A percentile compares a stretch with the other conserved stretches of the same genome.
These are phyloP conservation scores for Leucosporidium scottii DNA, from an alignment of 768 basidiomycete genomes.

Conservation along the genomic window DNA sequence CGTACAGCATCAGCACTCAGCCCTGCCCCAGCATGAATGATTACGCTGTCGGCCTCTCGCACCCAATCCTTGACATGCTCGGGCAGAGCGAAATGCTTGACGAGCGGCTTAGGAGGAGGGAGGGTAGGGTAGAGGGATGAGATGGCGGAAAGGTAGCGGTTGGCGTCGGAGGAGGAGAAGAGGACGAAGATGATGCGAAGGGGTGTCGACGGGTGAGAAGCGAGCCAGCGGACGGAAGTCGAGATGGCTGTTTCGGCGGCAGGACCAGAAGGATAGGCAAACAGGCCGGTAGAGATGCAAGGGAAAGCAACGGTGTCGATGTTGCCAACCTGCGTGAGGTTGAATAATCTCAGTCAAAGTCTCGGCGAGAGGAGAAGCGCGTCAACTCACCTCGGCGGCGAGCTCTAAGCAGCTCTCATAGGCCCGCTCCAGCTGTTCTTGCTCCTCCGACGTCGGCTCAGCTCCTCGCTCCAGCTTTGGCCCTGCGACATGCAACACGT, in stretches of 20 bases:
- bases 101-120: not conserved
- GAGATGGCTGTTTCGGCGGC: slow-evolving; percentile 1
- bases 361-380: not conserved
- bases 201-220: not conserved
- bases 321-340: not conserved
- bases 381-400: not conserved
- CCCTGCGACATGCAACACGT: slow-evolving; percentile 4
- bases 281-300: slow-evolving; percentile 17
- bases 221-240: slow-evolving; percentile 1
- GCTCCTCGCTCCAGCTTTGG: slow-evolving; percentile 5
- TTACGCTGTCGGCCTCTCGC: not conserved
- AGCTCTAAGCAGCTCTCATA: slow-evolving; percentile 5
- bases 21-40: slow-evolving; percentile 8
- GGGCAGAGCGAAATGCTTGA: not conserved
- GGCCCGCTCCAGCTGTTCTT: not conserved
- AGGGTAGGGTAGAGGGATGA: not conserved
- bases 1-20: slow-evolving; percentile 1
- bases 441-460: not conserved
- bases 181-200: slow-evolving; percentile 10
- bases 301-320: slow-evolving; percentile 11
- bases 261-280: slow-evolving; percentile 1
- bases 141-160: slow-evolving; percentile 6
- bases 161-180: slow-evolving; percentile 2
- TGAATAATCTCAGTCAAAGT: too few relatives aligned
- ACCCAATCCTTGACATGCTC: not conserved